Evolutionary conservation across 2,329 filamentous ascomycete genomes (phyloP), one percentile per base, ranked within the genome.

Genomic region (Aspergillus costaricaensis): DNA sequence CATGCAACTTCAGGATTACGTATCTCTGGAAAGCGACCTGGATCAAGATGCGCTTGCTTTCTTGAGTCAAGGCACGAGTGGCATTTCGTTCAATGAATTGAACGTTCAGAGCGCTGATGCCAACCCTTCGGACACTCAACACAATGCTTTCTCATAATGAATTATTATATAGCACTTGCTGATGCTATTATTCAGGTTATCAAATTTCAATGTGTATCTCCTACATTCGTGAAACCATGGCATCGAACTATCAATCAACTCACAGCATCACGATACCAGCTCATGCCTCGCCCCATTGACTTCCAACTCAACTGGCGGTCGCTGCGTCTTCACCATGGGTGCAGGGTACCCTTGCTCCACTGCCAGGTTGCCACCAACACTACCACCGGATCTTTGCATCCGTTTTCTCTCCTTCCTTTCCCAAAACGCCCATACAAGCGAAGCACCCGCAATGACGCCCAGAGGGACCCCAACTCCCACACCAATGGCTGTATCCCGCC

Each of bases 401-500:
- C 17, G 27, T 32, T 15, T 15, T 12, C 50, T 53, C 19, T 39
- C 17, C 30, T 12, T 23, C 10, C 50, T 38, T 43, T 75, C 73
- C 61, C 63, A 70, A 5, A 72, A 27, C 5, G 68, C 70, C 71
- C 72, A 74, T 2, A 41, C 60, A 4, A 74, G 48, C n/a, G 70
- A 65, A n/a, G 53, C 64, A 9, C 74, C 32, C 4, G 70, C 72
- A 47, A 74, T 67, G 15, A 73, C 25, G 1, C 70, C 72, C 0
- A 74, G 61, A 6, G 73, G 70, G 15, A 74, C 61, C 25, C 72
- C 73, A 7, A 75, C 62, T 2, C 71, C 72, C 2, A 62, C 72
- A 8, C 72, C 72, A 14, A 74, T 64, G 1, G 68, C 66, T 1
- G 65, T 60, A 19, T 68, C 61, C 17, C 68, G 65, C 25, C 25